These are phyloP conservation scores for Chloris gayana DNA, from an alignment of 176 grass and related monocot species.

Conservation along the genomic window DNA sequence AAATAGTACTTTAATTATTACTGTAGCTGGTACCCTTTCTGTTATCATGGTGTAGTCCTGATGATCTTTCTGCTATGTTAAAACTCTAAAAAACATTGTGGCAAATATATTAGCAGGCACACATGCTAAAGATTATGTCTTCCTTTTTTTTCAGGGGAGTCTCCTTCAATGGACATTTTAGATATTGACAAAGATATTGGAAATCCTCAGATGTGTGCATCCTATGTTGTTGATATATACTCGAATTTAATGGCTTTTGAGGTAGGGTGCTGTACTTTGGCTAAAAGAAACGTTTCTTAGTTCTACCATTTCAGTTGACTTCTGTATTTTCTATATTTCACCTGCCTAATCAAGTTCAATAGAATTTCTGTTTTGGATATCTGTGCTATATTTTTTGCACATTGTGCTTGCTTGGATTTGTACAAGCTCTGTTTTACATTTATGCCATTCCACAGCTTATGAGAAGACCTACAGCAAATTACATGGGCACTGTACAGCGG, in stretches of 20 bases:
- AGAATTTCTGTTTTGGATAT: not conserved
- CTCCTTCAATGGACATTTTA: slow-evolving; percentile 4
- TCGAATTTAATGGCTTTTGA: slow-evolving; percentile 49
- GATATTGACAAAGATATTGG: slow-evolving; percentile 49
- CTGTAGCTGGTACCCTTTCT: not conserved
- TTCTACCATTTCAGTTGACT: slow-evolving; percentile 5
- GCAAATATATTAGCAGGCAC: not conserved
- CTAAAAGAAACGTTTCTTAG: not conserved
- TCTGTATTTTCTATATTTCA: not conserved
- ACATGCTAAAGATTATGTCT: slow-evolving; percentile 10
- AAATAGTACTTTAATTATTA: not conserved
- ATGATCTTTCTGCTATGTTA: not conserved
- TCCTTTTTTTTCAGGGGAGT: slow-evolving; percentile 22
- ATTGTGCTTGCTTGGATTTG: not conserved
- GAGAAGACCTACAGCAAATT: slow-evolving; percentile 35
- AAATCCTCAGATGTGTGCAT: slow-evolving; percentile 63
- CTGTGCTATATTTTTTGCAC: slow-evolving; percentile 6
- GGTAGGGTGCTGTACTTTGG: slow-evolving; percentile 34
- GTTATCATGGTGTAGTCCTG: slow-evolving; percentile 6
- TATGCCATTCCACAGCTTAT: slow-evolving; percentile 45
- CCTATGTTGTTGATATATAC: slow-evolving; percentile 53
- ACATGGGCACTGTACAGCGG: slow-evolving; percentile 25
- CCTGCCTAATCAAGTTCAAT: not conserved
- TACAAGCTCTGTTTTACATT: not conserved
- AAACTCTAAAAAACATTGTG: not conserved